Percentiles rank a stretch among this genome's conserved stretches.
phyloP scores from a whole-genome alignment of 352 stramenopile species.

The Phytopythium ostracodes region DNA sequence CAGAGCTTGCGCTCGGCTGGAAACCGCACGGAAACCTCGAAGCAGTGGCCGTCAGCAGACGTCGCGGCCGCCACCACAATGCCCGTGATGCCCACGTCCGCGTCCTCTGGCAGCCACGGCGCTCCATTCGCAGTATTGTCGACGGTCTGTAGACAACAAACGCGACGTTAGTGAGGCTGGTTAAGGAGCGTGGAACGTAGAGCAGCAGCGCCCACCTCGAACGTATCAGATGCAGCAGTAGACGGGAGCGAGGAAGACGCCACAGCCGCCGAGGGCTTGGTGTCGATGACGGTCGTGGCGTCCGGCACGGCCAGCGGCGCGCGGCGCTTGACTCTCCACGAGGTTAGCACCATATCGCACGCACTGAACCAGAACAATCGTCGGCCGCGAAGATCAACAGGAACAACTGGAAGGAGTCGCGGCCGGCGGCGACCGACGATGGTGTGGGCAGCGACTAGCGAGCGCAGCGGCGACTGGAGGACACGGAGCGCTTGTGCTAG shows the following conservation, averaged over 20 bases:
- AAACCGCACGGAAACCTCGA: constrained; percentile 61
- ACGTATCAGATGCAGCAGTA: too few species aligned
- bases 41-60: constrained; percentile 18
- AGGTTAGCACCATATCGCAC: constrained; percentile 3
- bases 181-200: too few species aligned
- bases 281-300: not conserved
- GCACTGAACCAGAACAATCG: not conserved
- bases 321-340: not conserved
- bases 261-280: not conserved
- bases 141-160: not conserved
- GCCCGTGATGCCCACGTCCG: constrained; percentile 49
- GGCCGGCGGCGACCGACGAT: not conserved
- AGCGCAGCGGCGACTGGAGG: too few species aligned
- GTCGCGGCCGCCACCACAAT: constrained; percentile 9
- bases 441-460: not conserved
- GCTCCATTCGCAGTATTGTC: not conserved
- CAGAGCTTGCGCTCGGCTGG: constrained; percentile 32
- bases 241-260: not conserved
- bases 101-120: constrained; percentile 36
- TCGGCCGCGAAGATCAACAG: not conserved
- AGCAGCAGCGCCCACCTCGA: not conserved
- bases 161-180: not conserved
- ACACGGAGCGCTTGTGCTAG: too few species aligned
- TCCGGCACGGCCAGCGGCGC: not conserved
- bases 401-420: too few species aligned